Base-by-base conservation (phyloP, 139 green algal species). In the Ettlia oleoabundans region DNA sequence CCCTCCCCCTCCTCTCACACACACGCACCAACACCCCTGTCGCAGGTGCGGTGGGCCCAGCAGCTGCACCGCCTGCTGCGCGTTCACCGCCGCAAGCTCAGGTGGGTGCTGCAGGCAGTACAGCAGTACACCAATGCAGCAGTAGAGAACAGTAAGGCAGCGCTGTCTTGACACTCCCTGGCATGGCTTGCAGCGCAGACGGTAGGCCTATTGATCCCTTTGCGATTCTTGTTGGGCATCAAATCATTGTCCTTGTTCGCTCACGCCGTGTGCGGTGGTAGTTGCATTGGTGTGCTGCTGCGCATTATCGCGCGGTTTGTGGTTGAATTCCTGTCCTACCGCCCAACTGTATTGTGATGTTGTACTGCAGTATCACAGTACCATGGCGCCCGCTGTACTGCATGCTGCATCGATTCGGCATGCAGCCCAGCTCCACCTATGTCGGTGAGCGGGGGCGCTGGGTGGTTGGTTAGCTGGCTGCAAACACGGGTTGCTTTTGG, bases 301-400 rank as follows among this genome's bases (percentile, higher is more conserved):
- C 47, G 15, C 47, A 10, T 24, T 58, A n/a, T 58, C 15, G 47
- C 47, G 13, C 47, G 13, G 47, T 58, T 24, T 15, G 15, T 15
- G 13, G 13, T 58, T 15, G 13, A 10, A 58, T 58, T 15, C 47
- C 47, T 15, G 13, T 10, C 13, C 47, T 58, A 15, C 33, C 0
- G 37, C 63, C 37, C n/a, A n/a, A n/a, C n/a, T n/a, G n/a, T n/a
- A n/a, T n/a, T n/a, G n/a, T n/a, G n/a, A n/a, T n/a, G n/a, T n/a
- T n/a, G n/a, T n/a, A n/a, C n/a, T 70, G 40, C 75, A 79, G 71
- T 3, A 75, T 94, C 28, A 62, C 55, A 9, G 82, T 95, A 63
- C 85, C 88, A 3, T 96, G 92, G 92, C 85, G 87, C 33, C 92
- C 86, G 5, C 58, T 95, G 40, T 90, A 88, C 32, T 43, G 81